Conservation (phyloP, 2,329 filamentous ascomycete genomes). For the Ilyonectria mors-panacis region DNA sequence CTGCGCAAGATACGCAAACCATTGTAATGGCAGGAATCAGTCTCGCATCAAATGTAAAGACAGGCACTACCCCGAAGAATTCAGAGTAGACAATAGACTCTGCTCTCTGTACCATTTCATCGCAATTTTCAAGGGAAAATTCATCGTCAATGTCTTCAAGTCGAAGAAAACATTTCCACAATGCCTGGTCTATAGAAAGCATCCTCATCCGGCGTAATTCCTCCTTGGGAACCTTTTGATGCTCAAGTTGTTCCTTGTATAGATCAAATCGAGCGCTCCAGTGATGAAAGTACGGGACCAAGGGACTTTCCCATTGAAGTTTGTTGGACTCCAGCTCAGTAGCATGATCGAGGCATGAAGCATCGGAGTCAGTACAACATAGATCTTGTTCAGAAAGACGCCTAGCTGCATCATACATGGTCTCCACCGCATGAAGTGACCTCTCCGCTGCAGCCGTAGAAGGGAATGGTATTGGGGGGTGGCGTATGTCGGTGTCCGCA, state of each 20-base stretch:
- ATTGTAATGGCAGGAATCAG: neutral
- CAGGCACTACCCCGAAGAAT: neutral
- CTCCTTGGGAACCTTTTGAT: neutral
- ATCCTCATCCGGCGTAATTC: neutral
- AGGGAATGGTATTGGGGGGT: neutral
- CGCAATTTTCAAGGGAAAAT: neutral
- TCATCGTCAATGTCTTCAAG: neutral
- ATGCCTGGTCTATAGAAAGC: neutral
- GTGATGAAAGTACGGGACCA: neutral
- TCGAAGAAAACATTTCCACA: neutral
- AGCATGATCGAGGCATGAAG: fast-evolving
- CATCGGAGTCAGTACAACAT: too few species aligned
- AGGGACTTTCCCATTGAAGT: neutral
- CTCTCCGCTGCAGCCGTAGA: neutral
- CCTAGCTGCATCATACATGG: neutral
- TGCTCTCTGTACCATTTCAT: neutral
- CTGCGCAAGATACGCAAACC: neutral
- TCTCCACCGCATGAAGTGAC: neutral
- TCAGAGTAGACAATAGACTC: neutral
- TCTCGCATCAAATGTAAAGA: neutral
- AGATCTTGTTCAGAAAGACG: neutral
- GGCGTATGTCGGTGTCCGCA: neutral
- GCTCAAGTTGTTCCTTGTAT: neutral
- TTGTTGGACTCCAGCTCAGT: neutral
- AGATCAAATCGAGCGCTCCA: conserved; percentile 11